Evolutionary conservation across 2,329 filamentous ascomycete genomes (phyloP), one percentile per base, ranked within the genome.

Genomic region (Pyrenophora graminea): DNA sequence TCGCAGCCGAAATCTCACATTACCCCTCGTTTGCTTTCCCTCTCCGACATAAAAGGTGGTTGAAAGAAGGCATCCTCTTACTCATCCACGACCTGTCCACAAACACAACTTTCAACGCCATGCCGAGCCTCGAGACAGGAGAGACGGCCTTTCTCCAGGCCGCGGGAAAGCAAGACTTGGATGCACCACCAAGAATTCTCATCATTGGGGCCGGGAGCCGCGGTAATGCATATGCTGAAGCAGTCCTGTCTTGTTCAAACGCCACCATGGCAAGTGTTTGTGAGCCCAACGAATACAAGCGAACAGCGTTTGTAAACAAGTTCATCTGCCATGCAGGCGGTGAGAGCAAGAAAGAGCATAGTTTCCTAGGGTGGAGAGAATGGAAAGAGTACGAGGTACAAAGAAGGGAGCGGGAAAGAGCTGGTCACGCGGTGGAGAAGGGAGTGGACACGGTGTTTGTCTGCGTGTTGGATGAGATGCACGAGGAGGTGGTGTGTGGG

Each of bases 381-480:
- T 96, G 91, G 73, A 67, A 95, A n/a, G 68, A 74, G 13, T 94
- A 87, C 74, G 91, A 96, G 74, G 71, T 73, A 13, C 67, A 73
- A 9, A 82, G 91, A 23, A 82, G 90, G 9, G 74, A 77, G 31
- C 78, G 80, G 10, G 73, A 55, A 34, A 31, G 8, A 3, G 45
- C 38, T 2, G 69, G 64, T 1, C 54, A 48, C 36, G 56, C 40
- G 2, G 55, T 58, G 2, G 55, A 63, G 12, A 63, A 72, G 23
- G 76, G 75, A 1, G 68, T 83, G 1, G 80, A 84, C 66, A 80
- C 82, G 0, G 81, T 85, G 12, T 86, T 89, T 61, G 80, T 90
- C 39, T 89, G 86, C 71, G 91, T 95, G 2, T 80, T 93, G 8
- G 94, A 99, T 72, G 89, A 96, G 74, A 87, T 90, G 76, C 94